These are phyloP conservation scores for Tolypocladium nubicola DNA, from an alignment of 2,329 filamentous ascomycete genomes.

Conservation along the genomic window DNA sequence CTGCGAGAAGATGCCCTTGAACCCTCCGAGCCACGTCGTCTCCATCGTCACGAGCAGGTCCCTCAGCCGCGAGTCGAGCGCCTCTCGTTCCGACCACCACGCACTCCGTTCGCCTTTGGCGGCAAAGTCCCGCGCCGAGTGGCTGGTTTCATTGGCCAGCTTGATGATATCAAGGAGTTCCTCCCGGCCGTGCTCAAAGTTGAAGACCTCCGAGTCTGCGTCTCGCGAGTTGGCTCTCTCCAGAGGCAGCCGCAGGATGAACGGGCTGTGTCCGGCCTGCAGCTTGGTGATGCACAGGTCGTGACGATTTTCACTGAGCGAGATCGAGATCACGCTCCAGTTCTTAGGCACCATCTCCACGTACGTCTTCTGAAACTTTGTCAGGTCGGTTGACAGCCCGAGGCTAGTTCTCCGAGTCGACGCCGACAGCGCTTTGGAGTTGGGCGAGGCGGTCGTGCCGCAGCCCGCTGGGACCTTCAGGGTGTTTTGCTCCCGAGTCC, in stretches of 20 bases:
- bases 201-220: conserved; percentile 67
- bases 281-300: conserved; percentile 88
- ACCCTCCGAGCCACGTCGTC: conserved; percentile 88
- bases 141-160: conserved; percentile 73
- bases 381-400: conserved; percentile 39
- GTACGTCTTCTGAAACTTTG: conserved; percentile 66
- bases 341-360: conserved; percentile 71
- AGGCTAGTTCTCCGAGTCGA: conserved; percentile 30
- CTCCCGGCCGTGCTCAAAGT: conserved; percentile 66
- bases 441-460: not conserved
- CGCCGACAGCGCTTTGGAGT: conserved; percentile 17
- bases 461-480: conserved; percentile 28
- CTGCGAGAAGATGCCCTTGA: conserved; percentile 86
- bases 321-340: conserved; percentile 83
- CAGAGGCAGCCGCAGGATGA: conserved; percentile 78
- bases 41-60: conserved; percentile 79
- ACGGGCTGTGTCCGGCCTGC: conserved; percentile 63
- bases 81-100: conserved; percentile 85
- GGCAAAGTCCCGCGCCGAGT: conserved; percentile 58
- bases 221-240: conserved; percentile 73
- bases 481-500: conserved; percentile 52
- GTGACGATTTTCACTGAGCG: conserved; percentile 68
- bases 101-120: conserved; percentile 64
- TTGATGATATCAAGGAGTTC: conserved; percentile 78
- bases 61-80: conserved; percentile 65